Evolutionary conservation across 352 stramenopile species (phyloP), one percentile per base, ranked within the genome.

Genomic region (Pythium monospermum): DNA sequence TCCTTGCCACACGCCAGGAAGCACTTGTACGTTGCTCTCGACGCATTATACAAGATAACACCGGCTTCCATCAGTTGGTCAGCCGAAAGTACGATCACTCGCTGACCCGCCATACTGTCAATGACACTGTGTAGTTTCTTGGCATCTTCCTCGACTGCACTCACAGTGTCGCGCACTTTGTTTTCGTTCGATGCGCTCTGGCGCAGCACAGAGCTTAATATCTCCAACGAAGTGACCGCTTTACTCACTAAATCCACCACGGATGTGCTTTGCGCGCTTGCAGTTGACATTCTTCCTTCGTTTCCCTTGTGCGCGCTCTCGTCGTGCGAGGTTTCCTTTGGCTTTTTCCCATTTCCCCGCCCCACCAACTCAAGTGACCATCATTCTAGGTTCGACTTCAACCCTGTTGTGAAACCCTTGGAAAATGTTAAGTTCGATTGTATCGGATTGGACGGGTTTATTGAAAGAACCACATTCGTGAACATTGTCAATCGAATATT

Each of bases 1-100:
- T 36, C 25, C n/a, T 43, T 49, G 11, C 23, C 5, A 13, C 77
- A 62, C 31, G 49, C 52, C 45, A 60, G 73, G 15, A 83, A 53
- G 23, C 46, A 52, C 49, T 65, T 80, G 13, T 81, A 57, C 32
- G 69, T 56, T 46, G 43, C 55, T 27, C 81, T 53, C 11, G 81
- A 75, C 8, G 64, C 68, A 26, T 91, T 91, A 41, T 91, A 91
- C 3, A 91, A 49, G n/a, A 71, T 53, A 33, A 88, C 66, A 4
- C 81, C 81, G 21, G 54, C 56, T 27, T 85, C 71, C 72, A 88
- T 87, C 13, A 91, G 28, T 16, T 69, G 37, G 5, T 51, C 33
- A 1, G 52, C 57, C 1, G 64, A 57, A 1, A 80, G 25, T 26
- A 68, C 43, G 10, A 80, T 33, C 2, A 77, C 52, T 6, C 66